Base-by-base conservation (phyloP, 1,284 basidiomycete species). In the Malassezia dermatis region DNA sequence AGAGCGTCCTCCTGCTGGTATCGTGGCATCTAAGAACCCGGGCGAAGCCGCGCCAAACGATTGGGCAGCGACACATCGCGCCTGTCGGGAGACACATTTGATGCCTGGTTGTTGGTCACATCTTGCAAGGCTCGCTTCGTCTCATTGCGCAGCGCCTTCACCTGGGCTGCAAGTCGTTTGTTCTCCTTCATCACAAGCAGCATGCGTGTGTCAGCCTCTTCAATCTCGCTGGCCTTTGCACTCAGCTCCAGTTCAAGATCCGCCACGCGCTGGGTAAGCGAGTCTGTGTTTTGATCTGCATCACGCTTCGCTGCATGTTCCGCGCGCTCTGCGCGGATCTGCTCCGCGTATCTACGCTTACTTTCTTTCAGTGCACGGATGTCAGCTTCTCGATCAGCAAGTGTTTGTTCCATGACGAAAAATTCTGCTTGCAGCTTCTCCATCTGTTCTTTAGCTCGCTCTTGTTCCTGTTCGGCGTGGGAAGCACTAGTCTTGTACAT, bases 171-270 rank as follows among this genome's bases (percentile, higher is more conserved):
- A 12, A 57, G 50, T 1, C 55, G 55, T 39, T 68, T 70, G 35
- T 58, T 57, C 31, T 70, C 62, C 48, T 67, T 66, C 30, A 67
- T 51, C 13, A 61, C 63, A 2, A 53, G 54, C 1, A 70, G 49
- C 23, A 68, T 64, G 49, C 67, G 65, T n/a, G 46, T 46, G 37
- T 71, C 69, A 1, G 65, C 64, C 12, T 66, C 69, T 45, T 69
- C 67, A 48, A 62, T 59, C 23, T 71, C 69, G 11, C 60, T 58
- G 3, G 67, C 67, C 48, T 68, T 67, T 13, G 56, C 42, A 10
- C 39, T 49, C 8, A 71, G 54, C 32, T 69, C 66, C 11, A 48
- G 27, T 48, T 69, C 69, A 15, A 71, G 51, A 28, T 68, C 57
- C 2, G 21, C 45, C 24, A 67, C 58, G 12, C 62, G 48, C 7